Conservation (phyloP, 1,284 basidiomycete species). For the Papiliotrema fonsecae region DNA sequence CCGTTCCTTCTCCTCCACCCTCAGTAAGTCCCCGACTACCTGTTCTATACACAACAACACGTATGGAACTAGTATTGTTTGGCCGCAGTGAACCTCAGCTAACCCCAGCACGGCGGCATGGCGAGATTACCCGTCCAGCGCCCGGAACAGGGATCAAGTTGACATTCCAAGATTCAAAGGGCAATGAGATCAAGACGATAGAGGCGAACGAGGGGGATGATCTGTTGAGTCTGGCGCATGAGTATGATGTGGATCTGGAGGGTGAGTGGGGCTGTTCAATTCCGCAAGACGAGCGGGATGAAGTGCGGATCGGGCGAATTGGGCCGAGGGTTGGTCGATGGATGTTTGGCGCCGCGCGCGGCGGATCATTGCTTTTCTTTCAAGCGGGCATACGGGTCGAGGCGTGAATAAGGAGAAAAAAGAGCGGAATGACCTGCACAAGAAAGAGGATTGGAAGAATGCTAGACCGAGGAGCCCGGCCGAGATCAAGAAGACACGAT, state of each 20-base stretch:
- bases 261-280: slow-evolving; percentile 54
- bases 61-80: too few species aligned
- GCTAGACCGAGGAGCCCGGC: too few species aligned
- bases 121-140: slow-evolving; percentile 55
- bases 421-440: too few species aligned
- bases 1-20: background rate
- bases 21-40: background rate
- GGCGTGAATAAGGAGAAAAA: too few species aligned
- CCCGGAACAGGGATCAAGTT: slow-evolving; percentile 64
- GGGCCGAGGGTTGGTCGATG: background rate
- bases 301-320: too few species aligned
- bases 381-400: background rate
- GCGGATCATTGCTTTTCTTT: background rate
- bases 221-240: slow-evolving; percentile 83
- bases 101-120: slow-evolving; percentile 38
- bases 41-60: background rate
- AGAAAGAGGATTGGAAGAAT: too few species aligned
- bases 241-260: slow-evolving; percentile 96
- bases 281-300: too few species aligned
- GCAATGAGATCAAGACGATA: slow-evolving; percentile 73
- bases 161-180: slow-evolving; percentile 84
- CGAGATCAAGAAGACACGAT: too few species aligned
- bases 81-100: background rate
- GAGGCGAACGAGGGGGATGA: slow-evolving; percentile 94
- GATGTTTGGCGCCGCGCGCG: background rate